Evolutionary conservation across 1,284 basidiomycete species (phyloP).

Genomic region (Sporisorium scitamineum): DNA sequence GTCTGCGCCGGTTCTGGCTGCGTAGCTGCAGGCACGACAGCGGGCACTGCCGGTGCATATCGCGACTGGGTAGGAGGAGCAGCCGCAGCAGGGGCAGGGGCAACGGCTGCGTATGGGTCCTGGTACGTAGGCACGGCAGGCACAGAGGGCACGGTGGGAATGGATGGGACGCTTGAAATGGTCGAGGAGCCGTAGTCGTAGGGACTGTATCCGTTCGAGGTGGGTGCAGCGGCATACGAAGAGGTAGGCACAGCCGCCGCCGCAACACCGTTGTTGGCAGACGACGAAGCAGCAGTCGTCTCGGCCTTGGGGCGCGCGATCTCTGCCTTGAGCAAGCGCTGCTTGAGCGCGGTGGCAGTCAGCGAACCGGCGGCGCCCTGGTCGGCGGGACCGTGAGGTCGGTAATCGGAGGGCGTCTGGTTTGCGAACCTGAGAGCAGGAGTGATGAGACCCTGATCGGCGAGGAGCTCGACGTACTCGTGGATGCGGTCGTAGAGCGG

Average conservation of each 20-base stretch:
- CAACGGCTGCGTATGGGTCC: slow-evolving; percentile 39
- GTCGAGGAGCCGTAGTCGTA: slow-evolving; percentile 33
- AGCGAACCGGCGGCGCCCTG: slow-evolving; percentile 21
- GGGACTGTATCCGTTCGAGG: slow-evolving; percentile 40
- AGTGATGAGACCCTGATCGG: slow-evolving; percentile 86
- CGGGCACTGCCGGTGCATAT: slow-evolving; percentile 72
- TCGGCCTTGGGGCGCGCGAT: slow-evolving; percentile 41
- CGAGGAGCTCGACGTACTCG: slow-evolving; percentile 93
- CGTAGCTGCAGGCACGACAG: slow-evolving; percentile 27
- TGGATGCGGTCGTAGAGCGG: slow-evolving; percentile 91
- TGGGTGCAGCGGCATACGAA: slow-evolving; percentile 33
- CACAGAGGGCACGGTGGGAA: slow-evolving; percentile 39
- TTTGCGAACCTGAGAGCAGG: slow-evolving; percentile 85
- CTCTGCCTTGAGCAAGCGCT: slow-evolving; percentile 55
- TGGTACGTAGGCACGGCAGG: slow-evolving; percentile 32
- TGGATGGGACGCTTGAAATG: slow-evolving; percentile 9
- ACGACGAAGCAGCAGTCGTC: slow-evolving; percentile 7
- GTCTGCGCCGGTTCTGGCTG: slow-evolving; percentile 32
- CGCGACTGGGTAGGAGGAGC: slow-evolving; percentile 66
- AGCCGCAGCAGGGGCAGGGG: slow-evolving; percentile 71
- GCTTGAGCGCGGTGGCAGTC: slow-evolving; percentile 42
- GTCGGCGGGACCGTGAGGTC: slow-evolving; percentile 56
- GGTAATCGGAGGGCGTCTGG: slow-evolving; percentile 84
- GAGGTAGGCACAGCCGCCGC: slow-evolving; percentile 22
- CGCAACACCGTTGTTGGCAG: slow-evolving; percentile 8